phyloP scores from a whole-genome alignment of 805 yeast species.

The Komagataella pastoris region DNA sequence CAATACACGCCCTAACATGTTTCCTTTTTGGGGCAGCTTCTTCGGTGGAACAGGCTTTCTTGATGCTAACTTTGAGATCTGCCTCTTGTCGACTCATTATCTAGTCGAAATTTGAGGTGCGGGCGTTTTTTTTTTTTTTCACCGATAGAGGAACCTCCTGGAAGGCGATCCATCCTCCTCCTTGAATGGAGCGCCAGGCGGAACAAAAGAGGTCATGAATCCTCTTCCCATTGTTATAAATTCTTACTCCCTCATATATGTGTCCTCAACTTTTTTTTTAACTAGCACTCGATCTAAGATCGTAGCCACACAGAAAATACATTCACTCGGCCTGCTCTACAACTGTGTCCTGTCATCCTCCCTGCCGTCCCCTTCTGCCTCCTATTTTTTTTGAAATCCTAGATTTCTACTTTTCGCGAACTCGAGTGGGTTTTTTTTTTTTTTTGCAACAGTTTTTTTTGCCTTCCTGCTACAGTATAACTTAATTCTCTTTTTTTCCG shows the following conservation, averaged over 20 bases:
- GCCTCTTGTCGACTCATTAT: constrained; percentile 13
- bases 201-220: background rate
- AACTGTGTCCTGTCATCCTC: background rate
- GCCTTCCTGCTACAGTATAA: background rate
- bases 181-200: background rate
- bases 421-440: background rate
- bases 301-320: no score
- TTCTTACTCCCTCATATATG: background rate
- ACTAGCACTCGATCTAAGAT: no score
- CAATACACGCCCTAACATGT: constrained; percentile 92
- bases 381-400: background rate
- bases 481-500: background rate
- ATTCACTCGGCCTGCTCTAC: no score
- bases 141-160: background rate
- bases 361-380: background rate
- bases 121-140: background rate
- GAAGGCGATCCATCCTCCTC: background rate
- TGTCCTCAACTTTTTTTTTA: background rate
- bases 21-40: constrained; percentile 92
- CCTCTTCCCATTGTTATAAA: background rate
- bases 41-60: constrained; percentile 76
- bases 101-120: constrained; percentile 7
- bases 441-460: background rate
- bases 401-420: background rate
- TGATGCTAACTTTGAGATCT: constrained; percentile 36